These are phyloP conservation scores for Hypoxylon sp. DNA, from an alignment of 2,329 filamentous ascomycete species.

Conservation along the genomic window DNA sequence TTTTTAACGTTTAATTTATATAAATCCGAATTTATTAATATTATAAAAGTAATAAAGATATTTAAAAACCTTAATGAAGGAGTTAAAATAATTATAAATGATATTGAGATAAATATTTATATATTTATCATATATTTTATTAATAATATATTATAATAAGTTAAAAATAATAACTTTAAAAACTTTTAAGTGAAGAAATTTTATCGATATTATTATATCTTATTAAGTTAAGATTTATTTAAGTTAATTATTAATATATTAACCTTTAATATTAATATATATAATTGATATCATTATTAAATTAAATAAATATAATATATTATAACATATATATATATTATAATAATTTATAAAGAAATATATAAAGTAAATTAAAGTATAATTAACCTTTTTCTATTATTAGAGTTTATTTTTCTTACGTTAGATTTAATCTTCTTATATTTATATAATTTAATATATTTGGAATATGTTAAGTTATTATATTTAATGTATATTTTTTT, in stretches of 20 bases:
- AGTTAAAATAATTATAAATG: constrained; percentile 2
- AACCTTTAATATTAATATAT: constrained; percentile 4
- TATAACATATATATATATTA: too few species aligned
- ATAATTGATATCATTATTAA: too few species aligned
- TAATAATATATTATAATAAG: constrained; percentile 8
- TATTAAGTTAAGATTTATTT: not conserved
- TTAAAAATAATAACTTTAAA: constrained; percentile 12
- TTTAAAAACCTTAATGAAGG: constrained; percentile 3
- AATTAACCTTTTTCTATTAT: too few species aligned
- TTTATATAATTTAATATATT: too few species aligned
- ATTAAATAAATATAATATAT: too few species aligned
- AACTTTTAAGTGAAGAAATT: not conserved
- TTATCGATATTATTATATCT: constrained; percentile 11
- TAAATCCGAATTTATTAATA: constrained; percentile 6
- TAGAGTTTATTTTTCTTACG: too few species aligned
- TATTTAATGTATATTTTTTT: not conserved
- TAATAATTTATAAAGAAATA: too few species aligned
- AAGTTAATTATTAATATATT: not conserved
- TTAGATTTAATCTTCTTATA: too few species aligned
- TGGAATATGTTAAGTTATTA: too few species aligned
- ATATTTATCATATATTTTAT: constrained; percentile 2
- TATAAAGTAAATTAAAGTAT: too few species aligned
- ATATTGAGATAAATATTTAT: not conserved
- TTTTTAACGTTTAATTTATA: not conserved
- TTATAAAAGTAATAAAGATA: constrained; percentile 1